A percentile compares a stretch with the other conserved stretches of the same genome.
phyloP scores from a whole-genome alignment of 164 flowering plant genomes.

The Kalanchoe fedtschenkoi region DNA sequence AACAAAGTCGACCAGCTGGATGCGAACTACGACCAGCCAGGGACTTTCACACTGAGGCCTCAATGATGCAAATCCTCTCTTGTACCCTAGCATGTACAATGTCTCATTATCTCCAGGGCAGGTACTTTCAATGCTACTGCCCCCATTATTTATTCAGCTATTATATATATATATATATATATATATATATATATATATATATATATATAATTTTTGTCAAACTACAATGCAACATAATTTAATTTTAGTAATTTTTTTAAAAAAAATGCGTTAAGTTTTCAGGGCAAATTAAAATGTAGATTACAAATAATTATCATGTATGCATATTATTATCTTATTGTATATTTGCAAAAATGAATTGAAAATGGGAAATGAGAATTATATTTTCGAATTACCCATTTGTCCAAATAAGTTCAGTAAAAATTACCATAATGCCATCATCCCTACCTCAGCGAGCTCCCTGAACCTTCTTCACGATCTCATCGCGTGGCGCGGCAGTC shows the following conservation, averaged over 20 bases:
- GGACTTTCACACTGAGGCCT: slow-evolving; percentile 39
- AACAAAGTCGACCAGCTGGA: slow-evolving; percentile 68
- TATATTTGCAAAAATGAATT: neutral
- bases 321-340: too few species aligned
- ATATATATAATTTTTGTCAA: too few species aligned
- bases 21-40: slow-evolving; percentile 40
- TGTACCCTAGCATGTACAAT: neutral
- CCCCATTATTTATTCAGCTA: too few species aligned
- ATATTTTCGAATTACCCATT: neutral
- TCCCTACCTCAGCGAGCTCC: neutral
- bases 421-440: neutral
- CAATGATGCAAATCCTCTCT: neutral
- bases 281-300: too few species aligned
- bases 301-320: too few species aligned
- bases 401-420: neutral
- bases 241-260: too few species aligned
- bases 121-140: too few species aligned
- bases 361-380: neutral
- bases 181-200: too few species aligned
- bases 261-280: too few species aligned
- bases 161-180: too few species aligned
- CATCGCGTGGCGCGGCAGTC: slow-evolving; percentile 63
- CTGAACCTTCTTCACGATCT: slow-evolving; percentile 75
- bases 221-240: too few species aligned
- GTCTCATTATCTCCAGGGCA: neutral